These are phyloP conservation scores for Lentinula guzmanii DNA, from an alignment of 768 basidiomycete genomes.

Conservation along the genomic window DNA sequence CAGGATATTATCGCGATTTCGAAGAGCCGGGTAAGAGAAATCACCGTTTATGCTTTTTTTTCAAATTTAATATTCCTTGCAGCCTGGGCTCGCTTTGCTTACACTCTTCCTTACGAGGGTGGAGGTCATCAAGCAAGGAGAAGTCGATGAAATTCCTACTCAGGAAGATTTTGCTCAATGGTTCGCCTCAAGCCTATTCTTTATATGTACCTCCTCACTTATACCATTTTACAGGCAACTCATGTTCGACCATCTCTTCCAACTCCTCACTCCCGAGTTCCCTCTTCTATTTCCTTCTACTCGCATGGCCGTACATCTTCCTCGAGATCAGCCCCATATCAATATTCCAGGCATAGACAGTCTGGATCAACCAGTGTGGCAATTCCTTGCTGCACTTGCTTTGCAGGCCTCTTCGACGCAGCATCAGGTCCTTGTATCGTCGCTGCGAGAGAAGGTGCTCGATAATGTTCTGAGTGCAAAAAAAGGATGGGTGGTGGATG, in stretches of 20 bases:
- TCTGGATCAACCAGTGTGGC: slow-evolving; percentile 91
- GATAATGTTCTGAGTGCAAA: slow-evolving; percentile 81
- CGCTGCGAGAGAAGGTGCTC: slow-evolving; percentile 88
- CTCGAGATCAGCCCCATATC: slow-evolving; percentile 21
- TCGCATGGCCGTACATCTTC: slow-evolving; percentile 43
- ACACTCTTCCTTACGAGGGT: slow-evolving; percentile 90
- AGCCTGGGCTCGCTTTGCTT: slow-evolving; percentile 91
- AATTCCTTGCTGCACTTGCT: slow-evolving; percentile 86
- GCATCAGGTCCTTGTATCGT: slow-evolving; percentile 80
- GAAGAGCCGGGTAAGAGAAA: slow-evolving; percentile 66
- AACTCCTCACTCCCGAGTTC: slow-evolving; percentile 71
- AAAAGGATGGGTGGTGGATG: slow-evolving; percentile 66
- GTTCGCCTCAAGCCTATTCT: slow-evolving; percentile 20
- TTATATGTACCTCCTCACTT: not conserved
- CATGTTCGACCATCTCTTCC: slow-evolving; percentile 85
- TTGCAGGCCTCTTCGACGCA: slow-evolving; percentile 81
- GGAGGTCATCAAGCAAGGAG: slow-evolving; percentile 83
- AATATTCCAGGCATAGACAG: slow-evolving; percentile 46
- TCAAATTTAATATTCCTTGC: not conserved
- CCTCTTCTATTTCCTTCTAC: slow-evolving; percentile 86
- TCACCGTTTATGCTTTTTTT: not conserved
- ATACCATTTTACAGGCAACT: slow-evolving; percentile 52
- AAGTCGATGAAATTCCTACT: slow-evolving; percentile 51
- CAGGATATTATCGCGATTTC: slow-evolving; percentile 70
- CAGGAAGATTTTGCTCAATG: slow-evolving; percentile 77